Evolutionary conservation across 1,284 basidiomycete species (phyloP).

Genomic region (Entoloma clypeatum): DNA sequence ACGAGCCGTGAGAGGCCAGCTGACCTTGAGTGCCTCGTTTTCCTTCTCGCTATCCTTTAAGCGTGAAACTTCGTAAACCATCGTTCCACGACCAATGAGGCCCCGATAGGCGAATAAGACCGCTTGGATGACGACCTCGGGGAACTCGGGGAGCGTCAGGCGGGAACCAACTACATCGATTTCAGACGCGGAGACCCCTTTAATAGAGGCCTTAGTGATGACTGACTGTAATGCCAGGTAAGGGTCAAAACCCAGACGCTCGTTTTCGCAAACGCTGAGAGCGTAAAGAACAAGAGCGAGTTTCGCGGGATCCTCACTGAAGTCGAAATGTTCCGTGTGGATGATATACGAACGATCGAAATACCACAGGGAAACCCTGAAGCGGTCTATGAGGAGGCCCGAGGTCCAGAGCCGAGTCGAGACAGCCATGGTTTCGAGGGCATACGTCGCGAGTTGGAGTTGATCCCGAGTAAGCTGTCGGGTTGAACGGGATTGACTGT

Average conservation of each 20-base stretch:
- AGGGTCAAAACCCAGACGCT: slow-evolving; percentile 20
- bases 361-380: slow-evolving; percentile 21
- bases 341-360: slow-evolving; percentile 22
- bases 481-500: not conserved
- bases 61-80: slow-evolving; percentile 12
- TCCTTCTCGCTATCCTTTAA: not conserved
- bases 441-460: not conserved
- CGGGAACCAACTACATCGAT: slow-evolving; percentile 3
- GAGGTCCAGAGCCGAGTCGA: slow-evolving; percentile 17
- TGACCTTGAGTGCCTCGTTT: slow-evolving; percentile 6
- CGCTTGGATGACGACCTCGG: slow-evolving; percentile 5
- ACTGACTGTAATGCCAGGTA: not conserved
- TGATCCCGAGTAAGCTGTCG: slow-evolving; percentile 2
- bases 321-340: slow-evolving; percentile 17
- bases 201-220: not conserved
- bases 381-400: slow-evolving; percentile 19
- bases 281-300: slow-evolving; percentile 22
- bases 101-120: slow-evolving; percentile 9
- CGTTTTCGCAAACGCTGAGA: slow-evolving; percentile 11
- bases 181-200: not conserved
- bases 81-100: slow-evolving; percentile 14
- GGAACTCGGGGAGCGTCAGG: not conserved
- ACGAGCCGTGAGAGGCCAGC: slow-evolving; percentile 9
- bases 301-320: slow-evolving; percentile 12
- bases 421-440: not conserved